A percentile compares a stretch with the other conserved stretches of the same genome.
These are phyloP conservation scores for Phylloporus sp. DNA, from an alignment of 768 basidiomycete species.

Conservation along the genomic window DNA sequence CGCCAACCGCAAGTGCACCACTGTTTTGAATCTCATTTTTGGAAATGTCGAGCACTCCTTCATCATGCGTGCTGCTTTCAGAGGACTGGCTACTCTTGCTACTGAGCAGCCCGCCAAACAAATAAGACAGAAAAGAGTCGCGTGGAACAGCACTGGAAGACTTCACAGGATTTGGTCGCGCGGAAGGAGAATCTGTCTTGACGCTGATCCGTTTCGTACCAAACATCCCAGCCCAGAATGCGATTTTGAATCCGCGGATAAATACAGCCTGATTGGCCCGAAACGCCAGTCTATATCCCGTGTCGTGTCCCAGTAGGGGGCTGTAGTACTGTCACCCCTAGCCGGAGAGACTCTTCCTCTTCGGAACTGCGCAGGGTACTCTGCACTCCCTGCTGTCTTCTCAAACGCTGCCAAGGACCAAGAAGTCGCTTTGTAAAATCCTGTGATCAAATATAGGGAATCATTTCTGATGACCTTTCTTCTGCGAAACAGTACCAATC, in stretches of 20 bases:
- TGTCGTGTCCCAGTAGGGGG: conserved; percentile 7
- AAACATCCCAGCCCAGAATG: background rate
- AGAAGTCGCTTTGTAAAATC: background rate
- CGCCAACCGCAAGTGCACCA: background rate
- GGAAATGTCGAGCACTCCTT: background rate
- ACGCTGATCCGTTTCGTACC: conserved; percentile 2
- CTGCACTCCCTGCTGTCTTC: background rate
- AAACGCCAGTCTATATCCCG: conserved; percentile 4
- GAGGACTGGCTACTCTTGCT: background rate
- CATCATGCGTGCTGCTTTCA: background rate
- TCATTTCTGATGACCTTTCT: conserved; percentile 17
- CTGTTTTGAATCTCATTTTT: background rate
- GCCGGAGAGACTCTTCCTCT: conserved; percentile 2
- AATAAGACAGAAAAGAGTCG: background rate
- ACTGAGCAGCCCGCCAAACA: background rate
- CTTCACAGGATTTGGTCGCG: background rate
- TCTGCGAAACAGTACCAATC: conserved; percentile 28
- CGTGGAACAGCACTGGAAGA: background rate
- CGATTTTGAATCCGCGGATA: conserved; percentile 19
- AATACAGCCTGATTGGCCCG: conserved; percentile 23
- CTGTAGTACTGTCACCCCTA: background rate
- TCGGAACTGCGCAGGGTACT: conserved; percentile 6
- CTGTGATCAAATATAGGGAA: conserved; percentile 27
- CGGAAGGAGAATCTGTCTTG: background rate
- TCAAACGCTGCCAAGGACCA: conserved; percentile 28